Evolutionary conservation across 2,329 filamentous ascomycete species (phyloP), one percentile per base, ranked within the genome.

Genomic region (Metarhizium robertsii): DNA sequence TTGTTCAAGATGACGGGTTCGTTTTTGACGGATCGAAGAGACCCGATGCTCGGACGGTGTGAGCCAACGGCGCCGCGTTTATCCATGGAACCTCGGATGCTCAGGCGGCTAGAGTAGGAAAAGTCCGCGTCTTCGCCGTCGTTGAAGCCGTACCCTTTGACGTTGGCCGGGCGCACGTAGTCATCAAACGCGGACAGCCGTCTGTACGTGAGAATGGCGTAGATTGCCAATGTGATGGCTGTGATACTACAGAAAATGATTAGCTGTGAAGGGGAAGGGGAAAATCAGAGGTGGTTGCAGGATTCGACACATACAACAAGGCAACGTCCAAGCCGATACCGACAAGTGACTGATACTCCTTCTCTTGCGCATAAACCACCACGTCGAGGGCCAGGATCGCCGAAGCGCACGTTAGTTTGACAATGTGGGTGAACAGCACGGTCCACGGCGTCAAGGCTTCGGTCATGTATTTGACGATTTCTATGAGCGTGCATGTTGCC

Each of bases 381-480:
- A 80, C 66, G 56, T 83, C 79, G 30, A 83, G 69, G 1, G 69
- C 75, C 29, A 83, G 67, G 30, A 78, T 75, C 40, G 72, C 73
- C 6, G 69, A 59, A 0, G 77, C 72, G 20, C 78, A 73, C 0
- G 73, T 71, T 47, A 78, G 59, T 60, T 81, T 82, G 61, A 82
- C 59, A 55, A 76, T 65, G 57, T 80, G 75, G 18, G 74, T 75
- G 58, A 77, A 75, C 3, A 83, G 66, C 70, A 83, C 74, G 5
- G 74, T 75, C 65, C 79, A 76, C 2, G 80, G 79, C 11, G 80
- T 82, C 54, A 83, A 64, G 1, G 74, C 72, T 64, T 81, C 78
- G 34, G 73, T 69, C 50, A 73, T 69, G 56, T 72, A 75, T 60
- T 69, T 75, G 47, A 69, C 73, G 36, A 80, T 70, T 59, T 80